Conservation (phyloP, 2,329 filamentous ascomycete genomes). For the Camillea tinctor region DNA sequence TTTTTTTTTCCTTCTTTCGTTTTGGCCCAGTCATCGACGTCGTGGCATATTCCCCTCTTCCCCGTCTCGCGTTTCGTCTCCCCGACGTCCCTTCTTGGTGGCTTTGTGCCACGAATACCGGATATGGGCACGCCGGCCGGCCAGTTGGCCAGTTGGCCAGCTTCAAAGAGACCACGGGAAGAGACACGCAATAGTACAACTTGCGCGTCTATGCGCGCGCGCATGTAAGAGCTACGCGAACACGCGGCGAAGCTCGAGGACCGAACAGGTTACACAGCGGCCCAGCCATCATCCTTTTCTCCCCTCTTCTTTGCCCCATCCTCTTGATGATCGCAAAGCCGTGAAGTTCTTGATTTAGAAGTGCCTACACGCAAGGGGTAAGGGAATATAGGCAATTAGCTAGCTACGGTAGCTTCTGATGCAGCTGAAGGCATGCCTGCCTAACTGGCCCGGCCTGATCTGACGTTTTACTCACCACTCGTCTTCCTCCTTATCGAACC, state of each 20-base stretch:
- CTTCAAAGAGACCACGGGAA: no score
- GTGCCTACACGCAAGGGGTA: not conserved
- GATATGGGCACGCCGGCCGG: not conserved
- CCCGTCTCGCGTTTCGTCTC: not conserved
- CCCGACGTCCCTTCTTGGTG: not conserved
- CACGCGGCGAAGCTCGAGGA: not conserved
- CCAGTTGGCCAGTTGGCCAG: not conserved
- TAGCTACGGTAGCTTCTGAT: not conserved
- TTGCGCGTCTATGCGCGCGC: not conserved
- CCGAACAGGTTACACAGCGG: not conserved
- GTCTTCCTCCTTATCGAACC: no score
- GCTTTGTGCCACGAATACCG: not conserved
- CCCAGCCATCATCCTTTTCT: not conserved
- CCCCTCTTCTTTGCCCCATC: not conserved
- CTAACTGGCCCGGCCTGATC: not conserved
- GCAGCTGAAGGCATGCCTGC: not conserved
- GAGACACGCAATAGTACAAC: not conserved
- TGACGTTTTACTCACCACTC: not conserved
- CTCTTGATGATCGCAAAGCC: not conserved
- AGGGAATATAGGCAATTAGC: not conserved
- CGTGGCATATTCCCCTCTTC: not conserved
- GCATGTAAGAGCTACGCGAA: not conserved
- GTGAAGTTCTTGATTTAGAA: not conserved
- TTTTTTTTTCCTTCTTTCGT: not conserved
- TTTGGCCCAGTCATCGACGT: not conserved